Percentiles rank a stretch among this genome's conserved stretches.
phyloP scores from a whole-genome alignment of 2,329 filamentous ascomycete genomes.

The Scedosporium apiospermum region DNA sequence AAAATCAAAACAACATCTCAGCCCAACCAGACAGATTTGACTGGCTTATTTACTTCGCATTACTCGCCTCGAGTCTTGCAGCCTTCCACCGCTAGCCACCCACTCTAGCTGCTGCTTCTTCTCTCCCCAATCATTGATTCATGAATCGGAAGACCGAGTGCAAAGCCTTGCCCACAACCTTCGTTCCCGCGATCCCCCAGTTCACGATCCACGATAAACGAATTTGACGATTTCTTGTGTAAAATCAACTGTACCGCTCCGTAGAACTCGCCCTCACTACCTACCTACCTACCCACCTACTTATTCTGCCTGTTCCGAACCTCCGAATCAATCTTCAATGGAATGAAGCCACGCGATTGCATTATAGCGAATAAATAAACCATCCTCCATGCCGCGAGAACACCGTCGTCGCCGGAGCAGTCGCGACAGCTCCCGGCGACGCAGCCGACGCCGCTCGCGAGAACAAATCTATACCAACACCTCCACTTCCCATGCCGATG shows the following conservation, averaged over 20 bases:
- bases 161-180: background rate
- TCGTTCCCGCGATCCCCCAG: background rate
- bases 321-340: background rate
- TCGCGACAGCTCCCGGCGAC: constrained; percentile 7
- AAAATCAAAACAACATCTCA: constrained; percentile 8
- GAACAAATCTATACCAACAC: constrained; percentile 4
- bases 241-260: background rate
- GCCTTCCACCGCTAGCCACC: constrained; percentile 3
- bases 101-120: background rate
- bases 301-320: background rate
- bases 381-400: constrained; percentile 5
- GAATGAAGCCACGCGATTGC: background rate
- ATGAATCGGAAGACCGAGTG: background rate
- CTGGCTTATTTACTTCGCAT: too few relatives aligned
- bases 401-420: constrained; percentile 7
- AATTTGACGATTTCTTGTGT: background rate
- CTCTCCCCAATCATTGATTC: background rate
- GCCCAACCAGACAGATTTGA: constrained; percentile 1
- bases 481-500: constrained; percentile 2
- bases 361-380: background rate
- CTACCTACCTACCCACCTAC: background rate
- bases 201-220: background rate
- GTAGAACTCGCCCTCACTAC: background rate
- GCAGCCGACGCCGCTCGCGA: constrained; percentile 4
- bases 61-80: background rate